phyloP scores from a whole-genome alignment of 2,329 filamentous ascomycete genomes.

The Fusarium tanahbumbuense region DNA sequence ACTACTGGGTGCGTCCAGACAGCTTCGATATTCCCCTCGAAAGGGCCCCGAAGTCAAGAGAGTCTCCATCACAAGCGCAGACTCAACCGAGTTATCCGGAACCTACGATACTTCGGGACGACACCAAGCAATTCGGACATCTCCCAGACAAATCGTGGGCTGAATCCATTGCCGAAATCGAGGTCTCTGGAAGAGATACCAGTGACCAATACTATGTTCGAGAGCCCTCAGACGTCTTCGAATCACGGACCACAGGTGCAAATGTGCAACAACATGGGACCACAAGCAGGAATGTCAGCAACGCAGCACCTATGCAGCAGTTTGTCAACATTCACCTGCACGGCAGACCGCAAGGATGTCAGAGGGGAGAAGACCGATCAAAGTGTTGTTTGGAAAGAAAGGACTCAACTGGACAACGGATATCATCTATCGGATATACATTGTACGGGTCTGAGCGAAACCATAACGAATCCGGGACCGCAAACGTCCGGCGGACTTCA shows the following conservation, averaged over 20 bases:
- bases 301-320: slow-evolving; percentile 33
- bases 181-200: slow-evolving; percentile 26
- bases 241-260: slow-evolving; percentile 26
- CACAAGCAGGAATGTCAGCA: neutral
- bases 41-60: neutral
- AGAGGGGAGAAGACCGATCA: neutral
- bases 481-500: slow-evolving; percentile 48
- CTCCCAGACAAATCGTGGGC: slow-evolving; percentile 36
- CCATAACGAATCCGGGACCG: slow-evolving; percentile 18
- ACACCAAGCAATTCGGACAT: slow-evolving; percentile 30
- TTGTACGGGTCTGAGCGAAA: neutral
- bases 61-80: slow-evolving; percentile 16
- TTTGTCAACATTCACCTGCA: slow-evolving; percentile 47
- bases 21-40: slow-evolving; percentile 33
- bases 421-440: slow-evolving; percentile 2
- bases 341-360: neutral
- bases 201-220: slow-evolving; percentile 50
- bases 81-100: slow-evolving; percentile 40
- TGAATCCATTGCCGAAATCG: slow-evolving; percentile 46
- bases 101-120: slow-evolving; percentile 33
- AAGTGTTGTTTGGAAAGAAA: neutral
- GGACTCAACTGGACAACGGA: neutral
- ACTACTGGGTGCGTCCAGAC: slow-evolving; percentile 65
- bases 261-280: slow-evolving; percentile 7
- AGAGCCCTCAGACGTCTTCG: slow-evolving; percentile 19